A percentile compares a stretch with the other conserved stretches of the same genome.
Conservation (phyloP, 495 filamentous ascomycete species). For the Neurospora cerealis region DNA sequence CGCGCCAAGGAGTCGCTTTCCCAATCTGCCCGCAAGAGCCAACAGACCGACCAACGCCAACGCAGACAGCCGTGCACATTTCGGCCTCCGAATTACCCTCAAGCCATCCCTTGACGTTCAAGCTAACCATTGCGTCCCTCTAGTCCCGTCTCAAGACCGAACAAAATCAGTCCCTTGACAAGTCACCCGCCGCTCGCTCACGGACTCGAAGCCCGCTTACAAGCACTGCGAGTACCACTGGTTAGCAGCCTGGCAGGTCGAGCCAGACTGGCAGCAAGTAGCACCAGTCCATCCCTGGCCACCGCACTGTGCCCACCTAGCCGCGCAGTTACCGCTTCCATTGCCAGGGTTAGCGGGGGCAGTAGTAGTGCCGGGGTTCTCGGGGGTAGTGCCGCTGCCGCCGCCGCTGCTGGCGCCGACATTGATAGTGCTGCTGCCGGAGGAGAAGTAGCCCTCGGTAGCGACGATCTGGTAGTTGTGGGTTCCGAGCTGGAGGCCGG, state of each 20-base stretch:
- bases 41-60: neutral
- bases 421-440: slow-evolving; percentile 40
- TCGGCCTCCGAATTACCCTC: neutral
- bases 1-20: neutral
- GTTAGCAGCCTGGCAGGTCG: slow-evolving; percentile 34
- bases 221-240: slow-evolving; percentile 42
- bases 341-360: neutral
- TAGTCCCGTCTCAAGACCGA: neutral
- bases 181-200: neutral
- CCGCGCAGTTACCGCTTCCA: slow-evolving; percentile 11
- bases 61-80: neutral
- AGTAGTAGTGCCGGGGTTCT: neutral
- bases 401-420: slow-evolving; percentile 17
- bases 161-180: neutral
- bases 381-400: slow-evolving; percentile 1
- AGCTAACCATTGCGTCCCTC: neutral
- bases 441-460: slow-evolving; percentile 47
- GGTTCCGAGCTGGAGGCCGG: slow-evolving; percentile 41
- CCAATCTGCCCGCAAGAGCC: neutral
- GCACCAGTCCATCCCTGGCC: slow-evolving; percentile 37
- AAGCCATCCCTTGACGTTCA: neutral
- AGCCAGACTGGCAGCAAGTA: slow-evolving; percentile 32
- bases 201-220: slow-evolving; percentile 1
- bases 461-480: slow-evolving; percentile 50
- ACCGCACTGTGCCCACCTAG: slow-evolving; percentile 40